Evolutionary conservation across 371 early-diverging fungal genomes (phyloP), one percentile per base, ranked within the genome.

Genomic region (Lichtheimia corymbifera): DNA sequence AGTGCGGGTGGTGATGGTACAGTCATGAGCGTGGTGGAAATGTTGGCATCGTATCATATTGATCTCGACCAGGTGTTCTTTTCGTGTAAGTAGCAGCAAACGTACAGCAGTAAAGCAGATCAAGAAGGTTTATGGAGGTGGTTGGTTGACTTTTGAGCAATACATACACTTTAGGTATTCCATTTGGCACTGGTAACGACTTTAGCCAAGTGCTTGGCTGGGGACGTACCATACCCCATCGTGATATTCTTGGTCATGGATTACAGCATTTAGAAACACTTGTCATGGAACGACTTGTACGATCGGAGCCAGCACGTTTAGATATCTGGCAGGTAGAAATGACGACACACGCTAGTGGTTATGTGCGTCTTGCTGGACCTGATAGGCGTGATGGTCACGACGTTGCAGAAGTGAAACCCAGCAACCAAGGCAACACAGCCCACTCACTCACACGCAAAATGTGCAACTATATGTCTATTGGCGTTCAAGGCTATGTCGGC

Each of bases 1-100:
- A 81, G 82, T 61, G 86, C 86, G 2, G 88, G 88, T 20, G 88
- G 88, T 11, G 88, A 87, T 64, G 88, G 88, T 15, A 87, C 88
- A 0, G 86, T 87, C 45, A 85, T 84, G 77, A 73, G 80, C 14
- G 84, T 85, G 5, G 72, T 86, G 54, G 83, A 83, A 66, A 59
- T 79, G 50, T 60, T 85, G 59, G 78, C 80, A 53, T 52, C 55
- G 27, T 63, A 83, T 45, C 60, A 72, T 25, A 72, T 87, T 40
- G 79, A 86, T 53, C 64, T 84, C 35, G 76, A 80, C 41, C 69
- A 63, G 13, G 63, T 87, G 57, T 87, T 77, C 62, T 87, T 87
- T 58, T 86, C 86, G 54, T 82, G 85, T 74, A 72, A 65, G 67
- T 52, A 15, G 22, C 12, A n/a, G n/a, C n/a, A n/a, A n/a, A n/a